Percentiles rank a stretch among this genome's conserved stretches.
Conservation (phyloP, 2,329 filamentous ascomycete species). For the Fusarium concolor region DNA sequence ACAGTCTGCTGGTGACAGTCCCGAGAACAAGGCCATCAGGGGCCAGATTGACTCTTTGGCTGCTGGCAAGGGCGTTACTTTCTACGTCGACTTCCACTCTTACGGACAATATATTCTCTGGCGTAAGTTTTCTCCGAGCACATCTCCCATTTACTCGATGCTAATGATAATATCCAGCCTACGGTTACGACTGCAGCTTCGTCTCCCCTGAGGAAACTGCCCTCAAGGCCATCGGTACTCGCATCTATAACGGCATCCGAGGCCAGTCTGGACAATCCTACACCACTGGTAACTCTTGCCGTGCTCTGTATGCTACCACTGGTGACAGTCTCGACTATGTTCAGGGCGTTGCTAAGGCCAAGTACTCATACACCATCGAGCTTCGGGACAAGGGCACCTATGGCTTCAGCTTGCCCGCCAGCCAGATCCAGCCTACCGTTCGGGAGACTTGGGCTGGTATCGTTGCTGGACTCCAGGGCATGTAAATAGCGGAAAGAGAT, state of each 20-base stretch:
- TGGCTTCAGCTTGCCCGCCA: slow-evolving; percentile 58
- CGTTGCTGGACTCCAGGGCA: slow-evolving; percentile 18
- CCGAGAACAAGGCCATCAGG: slow-evolving; percentile 64
- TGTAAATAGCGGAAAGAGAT: accelerated
- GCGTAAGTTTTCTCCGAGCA: slow-evolving; percentile 66
- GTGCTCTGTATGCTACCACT: slow-evolving; percentile 69
- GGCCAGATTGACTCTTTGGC: slow-evolving; percentile 45
- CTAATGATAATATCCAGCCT: slow-evolving; percentile 60
- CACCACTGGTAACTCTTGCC: slow-evolving; percentile 64
- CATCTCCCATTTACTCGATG: slow-evolving; percentile 60
- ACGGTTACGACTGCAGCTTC: slow-evolving; percentile 31
- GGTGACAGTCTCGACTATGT: slow-evolving; percentile 60
- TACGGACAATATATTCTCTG: slow-evolving; percentile 70
- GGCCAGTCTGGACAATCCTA: slow-evolving; percentile 27
- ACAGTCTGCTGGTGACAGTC: slow-evolving; percentile 56
- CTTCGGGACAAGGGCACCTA: slow-evolving; percentile 51
- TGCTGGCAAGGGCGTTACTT: slow-evolving; percentile 59
- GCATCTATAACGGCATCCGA: slow-evolving; percentile 22
- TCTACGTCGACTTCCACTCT: slow-evolving; percentile 74
- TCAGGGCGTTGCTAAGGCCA: slow-evolving; percentile 55
- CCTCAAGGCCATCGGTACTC: slow-evolving; percentile 19
- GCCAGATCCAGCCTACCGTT: slow-evolving; percentile 51
- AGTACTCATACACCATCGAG: slow-evolving; percentile 57
- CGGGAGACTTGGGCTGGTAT: slow-evolving; percentile 35
- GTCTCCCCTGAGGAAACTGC: slow-evolving; percentile 29